Evolutionary conservation across 345 rosid genomes (phyloP), one percentile per base, ranked within the genome.

Genomic region (Pistacia atlantica): DNA sequence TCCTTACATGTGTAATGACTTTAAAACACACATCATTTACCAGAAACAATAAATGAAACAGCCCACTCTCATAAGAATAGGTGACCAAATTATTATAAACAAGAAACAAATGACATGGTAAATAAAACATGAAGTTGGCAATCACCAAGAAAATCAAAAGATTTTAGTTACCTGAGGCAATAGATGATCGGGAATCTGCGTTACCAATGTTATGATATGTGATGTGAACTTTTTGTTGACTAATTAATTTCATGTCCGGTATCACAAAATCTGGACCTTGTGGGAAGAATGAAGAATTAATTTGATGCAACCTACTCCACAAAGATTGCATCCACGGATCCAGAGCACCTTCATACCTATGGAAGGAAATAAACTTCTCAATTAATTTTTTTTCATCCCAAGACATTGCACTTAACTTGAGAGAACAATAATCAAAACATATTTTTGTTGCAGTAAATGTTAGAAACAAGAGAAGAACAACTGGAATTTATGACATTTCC

Each of bases 281-380:
- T 18, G 93, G 98, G 63, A 92, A 89, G 75, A 87, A 84, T 52
- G 85, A 83, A 67, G 97, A 89, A 78, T 84, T 80, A 17, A 88
- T 85, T 81, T 87, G 83, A 83, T 80, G 72, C 86, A 91, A 78
- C 51, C 67, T 55, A 77, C 70, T 84, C 99, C 99, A 96, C 80
- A 93, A 88, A 79, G 93, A 89, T 79, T 78, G 78, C 92, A 92
- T 83, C 99, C 99, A 96, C 31, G 97, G 93, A 85, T 96, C 99
- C 83, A 96, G 77, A 81, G 92, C 87, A 85, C 93, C 98, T 90
- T 93, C 98, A 79, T 93, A 93, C 79, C 99, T 96, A 79, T 57
- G 37, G 68, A 61, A 45, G 10, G 37, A 79, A 61, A 22, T 66
- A 58, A 78, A 49, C 3, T 17, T 65, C 33, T 51, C 20, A 48